Conservation (phyloP, 305 asterid genomes). For the Ilex paraguariensis region DNA sequence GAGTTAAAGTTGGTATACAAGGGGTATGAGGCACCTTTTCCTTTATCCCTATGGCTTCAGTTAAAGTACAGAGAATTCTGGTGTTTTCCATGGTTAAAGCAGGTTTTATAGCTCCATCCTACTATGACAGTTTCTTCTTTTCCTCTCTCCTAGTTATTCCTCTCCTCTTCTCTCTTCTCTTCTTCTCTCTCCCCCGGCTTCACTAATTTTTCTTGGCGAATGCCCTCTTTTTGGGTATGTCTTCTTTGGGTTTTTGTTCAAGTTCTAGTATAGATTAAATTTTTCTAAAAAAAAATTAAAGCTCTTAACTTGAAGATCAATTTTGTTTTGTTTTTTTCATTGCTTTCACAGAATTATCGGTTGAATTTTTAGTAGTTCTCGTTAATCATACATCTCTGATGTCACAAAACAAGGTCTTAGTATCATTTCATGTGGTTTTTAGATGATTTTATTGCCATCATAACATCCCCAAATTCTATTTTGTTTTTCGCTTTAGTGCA, state of each 20-base stretch:
- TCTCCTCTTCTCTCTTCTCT: not conserved
- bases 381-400: not conserved
- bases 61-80: conserved; percentile 67
- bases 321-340: not conserved
- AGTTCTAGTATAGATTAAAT: not conserved
- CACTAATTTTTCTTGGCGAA: conserved; percentile 1
- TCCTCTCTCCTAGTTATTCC: conserved; percentile 2
- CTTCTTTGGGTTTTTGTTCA: not conserved
- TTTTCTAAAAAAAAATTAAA: not conserved
- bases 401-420: not conserved
- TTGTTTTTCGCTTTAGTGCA: not conserved
- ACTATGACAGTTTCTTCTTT: conserved; percentile 18
- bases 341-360: not conserved
- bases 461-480: not conserved
- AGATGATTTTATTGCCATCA: not conserved
- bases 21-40: conserved; percentile 39
- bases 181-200: not conserved
- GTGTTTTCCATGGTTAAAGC: conserved; percentile 54
- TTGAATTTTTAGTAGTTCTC: not conserved
- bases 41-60: conserved; percentile 69
- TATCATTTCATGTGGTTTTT: not conserved
- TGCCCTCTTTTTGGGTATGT: not conserved
- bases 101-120: conserved; percentile 43
- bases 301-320: not conserved
- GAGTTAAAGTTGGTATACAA: conserved; percentile 46